phyloP scores from a whole-genome alignment of 495 filamentous ascomycete species.

The Aspergillus coremiiformis region DNA sequence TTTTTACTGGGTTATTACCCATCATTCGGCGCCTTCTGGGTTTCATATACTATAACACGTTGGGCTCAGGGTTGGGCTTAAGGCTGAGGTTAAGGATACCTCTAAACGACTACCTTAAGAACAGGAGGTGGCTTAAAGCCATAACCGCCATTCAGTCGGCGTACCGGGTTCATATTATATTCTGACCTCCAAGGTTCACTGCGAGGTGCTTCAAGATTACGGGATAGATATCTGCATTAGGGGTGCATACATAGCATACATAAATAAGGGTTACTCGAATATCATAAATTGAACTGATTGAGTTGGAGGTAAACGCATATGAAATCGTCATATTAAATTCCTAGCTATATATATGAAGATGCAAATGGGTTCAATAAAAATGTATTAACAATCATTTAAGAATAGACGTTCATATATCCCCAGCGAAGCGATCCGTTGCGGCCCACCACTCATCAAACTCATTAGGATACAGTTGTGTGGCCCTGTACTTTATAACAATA shows the following conservation, averaged over 20 bases:
- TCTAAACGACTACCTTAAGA: background rate
- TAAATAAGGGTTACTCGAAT: background rate
- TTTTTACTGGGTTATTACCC: background rate
- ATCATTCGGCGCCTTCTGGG: background rate
- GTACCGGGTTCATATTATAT: background rate
- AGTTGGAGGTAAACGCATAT: background rate
- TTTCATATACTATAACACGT: background rate
- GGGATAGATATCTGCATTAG: background rate
- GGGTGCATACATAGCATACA: background rate
- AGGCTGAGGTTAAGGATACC: background rate
- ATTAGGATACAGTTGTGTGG: slow-evolving; percentile 12
- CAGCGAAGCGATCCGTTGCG: slow-evolving; percentile 6
- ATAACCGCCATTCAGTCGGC: background rate
- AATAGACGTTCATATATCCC: slow-evolving; percentile 9
- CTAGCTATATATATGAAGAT: background rate
- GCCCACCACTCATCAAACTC: slow-evolving; percentile 18
- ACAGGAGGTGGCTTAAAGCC: background rate
- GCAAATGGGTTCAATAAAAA: background rate
- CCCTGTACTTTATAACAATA: slow-evolving; percentile 15
- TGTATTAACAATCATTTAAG: slow-evolving; percentile 14
- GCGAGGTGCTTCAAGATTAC: background rate
- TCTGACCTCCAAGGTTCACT: background rate
- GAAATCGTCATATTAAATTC: background rate
- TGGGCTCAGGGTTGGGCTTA: background rate
- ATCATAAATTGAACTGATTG: background rate